A percentile compares a stretch with the other conserved stretches of the same genome.
Evolutionary conservation across 108 stramenopile genomes (phyloP).

Genomic region (Cyclotella choctawhatcheeana): DNA sequence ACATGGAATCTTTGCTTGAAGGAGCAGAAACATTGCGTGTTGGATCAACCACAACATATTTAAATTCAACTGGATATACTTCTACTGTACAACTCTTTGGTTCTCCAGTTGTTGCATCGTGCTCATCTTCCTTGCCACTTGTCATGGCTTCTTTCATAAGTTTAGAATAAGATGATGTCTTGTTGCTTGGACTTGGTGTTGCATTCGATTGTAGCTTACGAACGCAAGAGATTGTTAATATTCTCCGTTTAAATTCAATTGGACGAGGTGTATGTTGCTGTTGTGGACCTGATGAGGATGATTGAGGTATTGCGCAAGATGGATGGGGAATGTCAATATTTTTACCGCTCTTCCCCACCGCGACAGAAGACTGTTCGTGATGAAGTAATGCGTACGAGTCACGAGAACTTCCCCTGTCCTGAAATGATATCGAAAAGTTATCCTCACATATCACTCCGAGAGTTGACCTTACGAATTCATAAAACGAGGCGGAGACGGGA

Average conservation of each 20-base stretch:
- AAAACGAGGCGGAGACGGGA: constrained; percentile 36
- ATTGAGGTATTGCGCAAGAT: background rate
- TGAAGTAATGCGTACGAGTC: constrained; percentile 35
- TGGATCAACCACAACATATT: constrained; percentile 55
- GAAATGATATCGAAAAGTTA: constrained; percentile 62
- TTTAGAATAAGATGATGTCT: constrained; percentile 23
- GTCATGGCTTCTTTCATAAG: constrained; percentile 56
- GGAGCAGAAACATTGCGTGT: no score
- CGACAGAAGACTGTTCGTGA: constrained; percentile 27
- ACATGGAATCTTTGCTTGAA: background rate
- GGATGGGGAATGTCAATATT: constrained; percentile 21
- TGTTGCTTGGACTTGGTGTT: background rate
- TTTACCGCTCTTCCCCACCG: background rate
- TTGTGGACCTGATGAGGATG: background rate
- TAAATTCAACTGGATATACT: constrained; percentile 71
- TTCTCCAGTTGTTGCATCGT: constrained; percentile 17
- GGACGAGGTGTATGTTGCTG: constrained; percentile 47
- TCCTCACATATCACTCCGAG: constrained; percentile 78
- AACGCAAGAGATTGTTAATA: no score
- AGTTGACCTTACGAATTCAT: constrained; percentile 53
- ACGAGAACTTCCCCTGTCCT: constrained; percentile 22
- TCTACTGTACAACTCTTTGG: constrained; percentile 57
- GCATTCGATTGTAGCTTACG: no score
- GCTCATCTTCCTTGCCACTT: no score
- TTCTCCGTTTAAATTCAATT: constrained; percentile 71